Evolutionary conservation across 2,329 filamentous ascomycete genomes (phyloP), one percentile per base, ranked within the genome.

Genomic region (Ceratocystis lukuohia): DNA sequence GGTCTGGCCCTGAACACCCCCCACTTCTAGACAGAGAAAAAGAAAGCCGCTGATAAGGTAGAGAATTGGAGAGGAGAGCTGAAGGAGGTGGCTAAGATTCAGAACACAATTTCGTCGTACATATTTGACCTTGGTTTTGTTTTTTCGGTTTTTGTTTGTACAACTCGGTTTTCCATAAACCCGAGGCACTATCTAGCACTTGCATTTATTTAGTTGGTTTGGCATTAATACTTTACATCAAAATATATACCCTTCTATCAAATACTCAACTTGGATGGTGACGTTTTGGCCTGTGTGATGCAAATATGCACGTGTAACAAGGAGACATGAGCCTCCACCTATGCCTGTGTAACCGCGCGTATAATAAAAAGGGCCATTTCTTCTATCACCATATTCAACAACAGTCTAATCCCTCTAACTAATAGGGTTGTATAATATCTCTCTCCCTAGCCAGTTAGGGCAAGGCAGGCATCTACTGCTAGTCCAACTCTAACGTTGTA

Each of bases 381-480:
- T 28, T 45, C 37, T 22, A 22, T 22, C 63, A 45, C 22, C 17
- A 20, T 37, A 7, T 33, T 30, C 33, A 59, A 59, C 56, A n/a
- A 25, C 7, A 33, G 56, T n/a, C 56, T 15, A 15, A 17, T 37
- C 17, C 25, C 56, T 59, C n/a, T 1, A 10, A 53, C 12, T 22
- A n/a, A n/a, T 53, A 17, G 48, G 22, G 7, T 4, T 53, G 7
- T 53, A 53, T n/a, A 25, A 53, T 6, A n/a, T 12, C 48, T 53
- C 10, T 15, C 17, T 25, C 28, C 28, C 56, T 59, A 82, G 50
- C 76, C 74, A 45, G 80, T 82, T 67, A 94, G 78, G 69, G 89
- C 88, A 70, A 94, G 82, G 75, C 89, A 94, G 61, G 89, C 89
- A 76, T 94, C 89, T 50, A 94, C 89, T n/a, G 89, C 89, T 71